A percentile compares a stretch with the other conserved stretches of the same genome.
Conservation (phyloP, 179 eudicot species). For the Spinacia oleracea region DNA sequence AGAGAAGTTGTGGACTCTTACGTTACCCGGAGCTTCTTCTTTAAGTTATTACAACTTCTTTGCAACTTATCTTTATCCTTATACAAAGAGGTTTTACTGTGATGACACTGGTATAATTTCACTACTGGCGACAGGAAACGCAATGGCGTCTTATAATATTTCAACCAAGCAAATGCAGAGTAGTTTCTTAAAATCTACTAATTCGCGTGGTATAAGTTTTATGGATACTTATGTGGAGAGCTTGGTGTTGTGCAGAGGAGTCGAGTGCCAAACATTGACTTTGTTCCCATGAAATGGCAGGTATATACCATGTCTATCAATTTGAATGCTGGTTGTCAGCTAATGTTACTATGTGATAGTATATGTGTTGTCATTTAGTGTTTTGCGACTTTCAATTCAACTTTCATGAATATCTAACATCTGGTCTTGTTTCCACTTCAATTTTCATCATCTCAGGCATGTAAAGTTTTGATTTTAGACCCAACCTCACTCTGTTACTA, state of each 20-base stretch:
- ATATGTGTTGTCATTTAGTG: background rate
- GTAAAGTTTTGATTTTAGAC: no score
- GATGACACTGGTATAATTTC: background rate
- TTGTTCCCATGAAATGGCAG: background rate
- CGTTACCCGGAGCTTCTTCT: background rate
- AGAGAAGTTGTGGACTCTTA: background rate
- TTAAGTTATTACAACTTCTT: background rate
- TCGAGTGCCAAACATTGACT: no score
- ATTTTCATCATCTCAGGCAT: background rate
- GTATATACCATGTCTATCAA: background rate
- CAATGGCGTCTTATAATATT: background rate
- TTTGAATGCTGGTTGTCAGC: background rate
- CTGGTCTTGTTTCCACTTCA: background rate
- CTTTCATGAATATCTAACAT: background rate
- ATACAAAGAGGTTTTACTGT: background rate
- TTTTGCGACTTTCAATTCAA: background rate
- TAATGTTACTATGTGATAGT: background rate
- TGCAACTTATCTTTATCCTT: no score
- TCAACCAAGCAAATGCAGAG: background rate
- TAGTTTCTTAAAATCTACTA: background rate
- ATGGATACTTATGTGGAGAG: slow-evolving; percentile 11
- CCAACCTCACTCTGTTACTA: no score
- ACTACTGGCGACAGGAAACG: background rate
- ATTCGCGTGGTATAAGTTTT: background rate
- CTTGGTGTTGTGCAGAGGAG: no score